Conservation (phyloP, 2,329 filamentous ascomycete genomes). For the Exophiala lecanii-corni region DNA sequence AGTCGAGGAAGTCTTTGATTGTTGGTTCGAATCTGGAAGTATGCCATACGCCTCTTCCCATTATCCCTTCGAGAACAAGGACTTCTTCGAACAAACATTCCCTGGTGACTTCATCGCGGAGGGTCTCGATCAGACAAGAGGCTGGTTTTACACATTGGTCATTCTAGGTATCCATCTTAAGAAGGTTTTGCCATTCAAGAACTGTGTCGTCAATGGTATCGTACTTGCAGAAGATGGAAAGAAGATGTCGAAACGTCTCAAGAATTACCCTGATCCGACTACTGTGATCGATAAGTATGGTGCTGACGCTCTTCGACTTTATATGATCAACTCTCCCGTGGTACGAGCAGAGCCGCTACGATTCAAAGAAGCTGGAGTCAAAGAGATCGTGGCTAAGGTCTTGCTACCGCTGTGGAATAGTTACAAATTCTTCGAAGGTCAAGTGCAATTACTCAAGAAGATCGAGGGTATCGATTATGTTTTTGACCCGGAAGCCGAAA, state of each 20-base stretch:
- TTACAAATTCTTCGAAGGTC: constrained; percentile 85
- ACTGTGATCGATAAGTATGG: constrained; percentile 78
- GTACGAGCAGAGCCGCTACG: constrained; percentile 78
- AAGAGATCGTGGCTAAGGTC: constrained; percentile 83
- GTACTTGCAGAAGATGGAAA: constrained; percentile 85
- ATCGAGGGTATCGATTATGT: constrained; percentile 68
- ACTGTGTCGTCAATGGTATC: constrained; percentile 84
- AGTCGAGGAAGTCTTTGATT: constrained; percentile 82
- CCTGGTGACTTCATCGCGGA: constrained; percentile 87
- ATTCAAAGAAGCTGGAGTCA: constrained; percentile 82
- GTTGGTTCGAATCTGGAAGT: constrained; percentile 87
- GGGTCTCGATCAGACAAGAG: constrained; percentile 80
- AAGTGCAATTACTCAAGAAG: constrained; percentile 80
- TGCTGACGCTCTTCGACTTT: constrained; percentile 83
- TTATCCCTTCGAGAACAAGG: constrained; percentile 79
- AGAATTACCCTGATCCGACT: constrained; percentile 82
- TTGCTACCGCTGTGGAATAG: constrained; percentile 84
- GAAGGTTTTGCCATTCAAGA: constrained; percentile 75
- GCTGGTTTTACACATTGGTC: constrained; percentile 87
- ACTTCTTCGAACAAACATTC: constrained; percentile 69
- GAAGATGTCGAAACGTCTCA: constrained; percentile 91
- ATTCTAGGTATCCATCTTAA: constrained; percentile 82
- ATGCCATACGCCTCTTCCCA: constrained; percentile 85
- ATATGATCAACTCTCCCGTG: constrained; percentile 87
- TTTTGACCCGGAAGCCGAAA: constrained; percentile 67